Conservation (phyloP, 108 stramenopile genomes). For the Schizochytrium sp. region DNA sequence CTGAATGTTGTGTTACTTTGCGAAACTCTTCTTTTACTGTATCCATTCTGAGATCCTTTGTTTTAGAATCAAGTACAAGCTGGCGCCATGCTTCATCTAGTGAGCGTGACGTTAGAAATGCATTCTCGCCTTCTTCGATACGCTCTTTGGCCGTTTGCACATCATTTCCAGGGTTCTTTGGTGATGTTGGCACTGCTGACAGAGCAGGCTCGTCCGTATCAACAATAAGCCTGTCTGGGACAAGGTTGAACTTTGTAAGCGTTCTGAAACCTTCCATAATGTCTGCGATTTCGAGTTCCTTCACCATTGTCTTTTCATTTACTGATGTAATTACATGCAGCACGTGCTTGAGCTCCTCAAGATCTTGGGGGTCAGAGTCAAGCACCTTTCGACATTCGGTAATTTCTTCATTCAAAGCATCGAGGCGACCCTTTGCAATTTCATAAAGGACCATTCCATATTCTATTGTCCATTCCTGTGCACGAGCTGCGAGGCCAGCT, state of each 20-base stretch:
- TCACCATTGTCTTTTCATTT: slow-evolving; percentile 70
- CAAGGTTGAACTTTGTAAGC: slow-evolving; percentile 69
- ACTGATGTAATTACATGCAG: slow-evolving; percentile 73
- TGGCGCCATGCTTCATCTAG: slow-evolving; percentile 66
- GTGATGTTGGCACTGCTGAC: not conserved
- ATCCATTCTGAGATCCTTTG: slow-evolving; percentile 77
- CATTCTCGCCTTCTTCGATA: slow-evolving; percentile 65
- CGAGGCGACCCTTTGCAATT: slow-evolving; percentile 67
- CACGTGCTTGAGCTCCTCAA: slow-evolving; percentile 77
- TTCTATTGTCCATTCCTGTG: slow-evolving; percentile 73
- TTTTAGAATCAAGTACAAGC: slow-evolving; percentile 72
- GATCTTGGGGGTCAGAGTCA: slow-evolving; percentile 67
- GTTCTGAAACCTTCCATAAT: slow-evolving; percentile 73
- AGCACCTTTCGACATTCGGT: slow-evolving; percentile 63
- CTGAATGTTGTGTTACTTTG: slow-evolving; percentile 75
- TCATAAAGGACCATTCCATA: slow-evolving; percentile 74
- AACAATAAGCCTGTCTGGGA: slow-evolving; percentile 4
- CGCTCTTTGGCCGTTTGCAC: not conserved
- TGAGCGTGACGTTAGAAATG: slow-evolving; percentile 65
- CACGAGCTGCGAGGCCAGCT: slow-evolving; percentile 70
- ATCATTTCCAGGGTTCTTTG: not conserved
- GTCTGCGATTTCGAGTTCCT: slow-evolving; percentile 73
- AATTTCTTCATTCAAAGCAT: slow-evolving; percentile 66
- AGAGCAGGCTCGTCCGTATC: slow-evolving; percentile 1
- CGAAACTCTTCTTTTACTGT: slow-evolving; percentile 78